Conservation (phyloP, 225 moss, liverwort and hornwort species). For the Asterella californica region DNA sequence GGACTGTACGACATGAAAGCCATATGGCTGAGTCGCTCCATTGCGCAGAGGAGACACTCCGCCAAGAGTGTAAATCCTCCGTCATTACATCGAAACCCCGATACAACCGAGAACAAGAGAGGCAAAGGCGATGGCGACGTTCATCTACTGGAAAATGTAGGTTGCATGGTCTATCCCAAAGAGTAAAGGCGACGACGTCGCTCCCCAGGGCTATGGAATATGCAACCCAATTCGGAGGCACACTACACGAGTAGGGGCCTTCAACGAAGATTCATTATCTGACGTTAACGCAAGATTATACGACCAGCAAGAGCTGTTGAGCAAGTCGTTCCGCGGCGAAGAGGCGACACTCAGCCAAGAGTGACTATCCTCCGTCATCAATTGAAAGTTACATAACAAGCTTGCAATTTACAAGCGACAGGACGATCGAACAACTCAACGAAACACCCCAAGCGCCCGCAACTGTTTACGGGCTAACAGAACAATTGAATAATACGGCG, state of each 20-base stretch:
- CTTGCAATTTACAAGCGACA: no score
- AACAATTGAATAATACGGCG: no score
- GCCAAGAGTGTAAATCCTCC: constrained; percentile 35
- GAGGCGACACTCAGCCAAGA: constrained; percentile 33
- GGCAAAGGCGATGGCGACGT: constrained; percentile 59
- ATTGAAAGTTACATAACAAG: no score
- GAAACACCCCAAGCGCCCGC: no score
- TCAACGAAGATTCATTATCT: constrained; percentile 23
- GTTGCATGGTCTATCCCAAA: constrained; percentile 42
- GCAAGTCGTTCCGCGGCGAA: constrained; percentile 31
- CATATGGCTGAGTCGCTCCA: constrained; percentile 26
- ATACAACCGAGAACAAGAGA: no score
- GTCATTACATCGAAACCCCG: constrained; percentile 22
- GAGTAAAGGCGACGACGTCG: constrained; percentile 57
- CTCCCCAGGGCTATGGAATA: constrained; percentile 65
- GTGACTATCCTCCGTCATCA: constrained; percentile 29
- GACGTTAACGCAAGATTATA: constrained; percentile 38
- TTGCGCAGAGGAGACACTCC: constrained; percentile 19
- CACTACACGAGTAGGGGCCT: constrained; percentile 13
- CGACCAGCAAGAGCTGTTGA: constrained; percentile 9
- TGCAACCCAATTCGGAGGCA: constrained; percentile 29
- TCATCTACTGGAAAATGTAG: constrained; percentile 8
- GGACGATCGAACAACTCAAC: no score
- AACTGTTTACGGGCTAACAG: no score
- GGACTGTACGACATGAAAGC: constrained; percentile 28